Evolutionary conservation across 176 grass and related monocot species (phyloP), one percentile per base, ranked within the genome.

Genomic region (Rhynchospora tenuis): DNA sequence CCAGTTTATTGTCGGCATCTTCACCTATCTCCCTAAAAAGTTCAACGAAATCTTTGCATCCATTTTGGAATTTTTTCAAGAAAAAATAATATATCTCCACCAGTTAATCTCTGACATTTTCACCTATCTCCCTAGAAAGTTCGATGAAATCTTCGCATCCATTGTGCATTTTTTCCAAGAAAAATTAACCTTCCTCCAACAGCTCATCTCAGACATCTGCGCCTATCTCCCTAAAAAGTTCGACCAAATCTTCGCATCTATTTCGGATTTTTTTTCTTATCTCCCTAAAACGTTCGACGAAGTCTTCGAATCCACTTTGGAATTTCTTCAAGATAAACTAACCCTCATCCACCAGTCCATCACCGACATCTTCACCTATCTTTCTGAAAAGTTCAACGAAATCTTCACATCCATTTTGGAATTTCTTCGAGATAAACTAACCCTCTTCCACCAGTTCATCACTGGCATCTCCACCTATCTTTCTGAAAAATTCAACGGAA

Each of bases 361-460:
- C 5, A 64, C 61, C 1, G 61, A 7, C 0, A 42, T 14, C 11
- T 77, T 89, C 60, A 46, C 64, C 48, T 62, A 78, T 60, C 38
- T 84, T 55, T 4, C 38, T 2, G 29, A 81, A 59, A 61, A 17
- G 38, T 33, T 23, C 22, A 51, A 17, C 6, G 7, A 45, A 46
- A 74, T 59, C 75, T 42, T 87, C 12, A 46, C 45, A 11, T 8
- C 15, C 33, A 29, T 75, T 13, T 78, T 74, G 55, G 20, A 84
- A 51, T 78, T 91, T 68, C 14, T 89, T 6, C 69, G 86, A 48
- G 27, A 55, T 33, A 89, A 89, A 59, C 58, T 79, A 44, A 27
- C 65, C 0, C 51, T 55, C 54, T 2, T 84, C 2, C 7, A 50
- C 10, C 63, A 70, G 42, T 89, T 84, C 84, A 26, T 82, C 14